Evolutionary conservation across 768 basidiomycete species (phyloP), one percentile per base, ranked within the genome.

Genomic region (Rhizopogon vinicolor): DNA sequence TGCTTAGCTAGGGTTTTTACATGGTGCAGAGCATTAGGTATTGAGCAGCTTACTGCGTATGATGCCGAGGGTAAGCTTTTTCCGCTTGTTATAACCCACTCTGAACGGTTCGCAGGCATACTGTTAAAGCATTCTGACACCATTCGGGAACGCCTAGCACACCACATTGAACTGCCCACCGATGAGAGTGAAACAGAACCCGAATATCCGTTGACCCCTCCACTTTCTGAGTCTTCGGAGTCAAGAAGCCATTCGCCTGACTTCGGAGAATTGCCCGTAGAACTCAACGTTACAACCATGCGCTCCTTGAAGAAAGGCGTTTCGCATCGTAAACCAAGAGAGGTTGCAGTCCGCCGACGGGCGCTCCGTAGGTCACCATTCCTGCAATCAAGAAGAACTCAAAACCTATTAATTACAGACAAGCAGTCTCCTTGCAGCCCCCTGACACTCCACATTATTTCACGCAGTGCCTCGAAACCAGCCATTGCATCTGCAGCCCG

Each of bases 141-240:
- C 31, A 78, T 83, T 39, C 72, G 70, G 40, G 72, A 73, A 58
- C 71, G 71, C 46, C 62, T 80, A 49, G 64, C 71, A 52, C 44
- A 58, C 7, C 44, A 56, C 54, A 55, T 60, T 51, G 68, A 66
- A 53, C 48, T 35, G 45, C 62, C 39, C 31, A 60, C 58, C 52
- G 70, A 77, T 31, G 72, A 71, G 18, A 73, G 74, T 52, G 80
- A 78, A 54, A 80, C 82, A 18, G 86, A 88, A 53, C 68, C 80
- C 3, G 80, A 84, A 62, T 90, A 84, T 66, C 90, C 89, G 41
- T 73, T 82, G 43, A 91, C 89, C 0, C 90, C 89, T n/a, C 90
- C 89, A 3, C 72, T 79, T 16, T 91, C 89, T 7, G 89, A 89
- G 65, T 78, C 78, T 62, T 83, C 86, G 25, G 81, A 79, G 25